Base-by-base conservation (phyloP, 768 basidiomycete genomes). In the Lactarius sanguifluus region DNA sequence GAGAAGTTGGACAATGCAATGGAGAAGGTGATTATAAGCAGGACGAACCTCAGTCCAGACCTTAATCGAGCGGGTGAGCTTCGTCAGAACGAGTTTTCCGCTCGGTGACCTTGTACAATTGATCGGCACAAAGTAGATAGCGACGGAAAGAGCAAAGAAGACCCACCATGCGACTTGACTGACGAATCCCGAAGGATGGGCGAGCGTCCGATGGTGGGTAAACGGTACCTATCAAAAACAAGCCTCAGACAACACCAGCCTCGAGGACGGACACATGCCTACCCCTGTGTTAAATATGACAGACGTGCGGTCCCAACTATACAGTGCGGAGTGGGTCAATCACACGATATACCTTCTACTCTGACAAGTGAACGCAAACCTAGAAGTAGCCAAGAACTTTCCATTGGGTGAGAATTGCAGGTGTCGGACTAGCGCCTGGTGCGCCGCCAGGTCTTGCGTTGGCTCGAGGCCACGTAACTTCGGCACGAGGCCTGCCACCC, bases 341-440 rank as follows among this genome's bases (percentile, higher is more conserved):
- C 59, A 61, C 23, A 28, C 20, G 20, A 50, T 47, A 60, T 54
- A 40, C 55, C 28, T 16, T 13, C 32, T 62, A 69, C 34, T n/a
- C 25, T 47, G 41, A 36, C 5, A 57, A 15, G 45, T 66, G 18
- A 20, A 52, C 38, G 54, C 64, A 58, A 70, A 87, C 83, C 87
- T 88, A 34, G 88, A 88, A 5, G 89, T 91, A 3, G 89, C 90
- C 70, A 92, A 73, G 72, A 83, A 89, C 72, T 81, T 85, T 23
- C 90, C 90, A 74, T 90, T 84, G 1, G 89, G 89, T 1, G 88
- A 90, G 76, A 91, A 92, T 73, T 90, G 86, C 72, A 92, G 73
- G 74, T 90, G 87, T 61, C 86, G 75, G 20, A 92, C 89, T 34
- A 90, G 81, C 8, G 86, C 89, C 61, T 80, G 77, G 74, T 91